Percentiles rank a stretch among this genome's conserved stretches.
phyloP scores from a whole-genome alignment of 2,329 filamentous ascomycete species.

The Scortechinia acanthostroma region DNA sequence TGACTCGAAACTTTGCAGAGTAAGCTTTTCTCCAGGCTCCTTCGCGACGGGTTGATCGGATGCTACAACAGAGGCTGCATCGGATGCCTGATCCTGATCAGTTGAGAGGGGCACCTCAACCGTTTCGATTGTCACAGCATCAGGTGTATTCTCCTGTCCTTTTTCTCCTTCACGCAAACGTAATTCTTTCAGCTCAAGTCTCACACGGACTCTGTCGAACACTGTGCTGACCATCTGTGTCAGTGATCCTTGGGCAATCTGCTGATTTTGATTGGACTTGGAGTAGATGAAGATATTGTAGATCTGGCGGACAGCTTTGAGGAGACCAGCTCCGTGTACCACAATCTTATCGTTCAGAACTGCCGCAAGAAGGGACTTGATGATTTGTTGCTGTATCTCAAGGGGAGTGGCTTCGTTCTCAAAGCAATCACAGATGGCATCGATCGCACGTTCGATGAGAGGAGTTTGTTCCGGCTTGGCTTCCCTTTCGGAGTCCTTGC shows the following conservation, averaged over 20 bases:
- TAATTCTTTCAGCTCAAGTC: slow-evolving; percentile 76
- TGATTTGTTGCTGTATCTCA: slow-evolving; percentile 93
- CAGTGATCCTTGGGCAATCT: slow-evolving; percentile 90
- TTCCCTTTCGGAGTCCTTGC: slow-evolving; percentile 25
- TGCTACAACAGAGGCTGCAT: background rate
- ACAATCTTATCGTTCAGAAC: slow-evolving; percentile 98
- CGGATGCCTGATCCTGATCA: background rate
- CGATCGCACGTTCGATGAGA: slow-evolving; percentile 92
- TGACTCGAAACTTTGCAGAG: slow-evolving; percentile 63
- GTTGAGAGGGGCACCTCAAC: background rate
- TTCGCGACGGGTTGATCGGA: slow-evolving; percentile 10
- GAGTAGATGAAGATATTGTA: slow-evolving; percentile 98
- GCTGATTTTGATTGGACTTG: slow-evolving; percentile 87
- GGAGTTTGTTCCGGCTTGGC: slow-evolving; percentile 48
- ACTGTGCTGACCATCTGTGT: slow-evolving; percentile 99
- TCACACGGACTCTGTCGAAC: slow-evolving; percentile 84
- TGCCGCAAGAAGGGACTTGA: slow-evolving; percentile 90
- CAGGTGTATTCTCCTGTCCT: slow-evolving; percentile 22
- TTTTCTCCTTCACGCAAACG: slow-evolving; percentile 51
- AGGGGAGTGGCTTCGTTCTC: slow-evolving; percentile 88
- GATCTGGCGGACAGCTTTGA: slow-evolving; percentile 94
- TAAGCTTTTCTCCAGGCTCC: slow-evolving; percentile 42
- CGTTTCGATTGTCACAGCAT: background rate
- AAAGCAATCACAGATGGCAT: slow-evolving; percentile 98
- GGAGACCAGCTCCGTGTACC: slow-evolving; percentile 86